Conservation (phyloP, 2,329 filamentous ascomycete genomes). For the Colletotrichum nymphaeae region DNA sequence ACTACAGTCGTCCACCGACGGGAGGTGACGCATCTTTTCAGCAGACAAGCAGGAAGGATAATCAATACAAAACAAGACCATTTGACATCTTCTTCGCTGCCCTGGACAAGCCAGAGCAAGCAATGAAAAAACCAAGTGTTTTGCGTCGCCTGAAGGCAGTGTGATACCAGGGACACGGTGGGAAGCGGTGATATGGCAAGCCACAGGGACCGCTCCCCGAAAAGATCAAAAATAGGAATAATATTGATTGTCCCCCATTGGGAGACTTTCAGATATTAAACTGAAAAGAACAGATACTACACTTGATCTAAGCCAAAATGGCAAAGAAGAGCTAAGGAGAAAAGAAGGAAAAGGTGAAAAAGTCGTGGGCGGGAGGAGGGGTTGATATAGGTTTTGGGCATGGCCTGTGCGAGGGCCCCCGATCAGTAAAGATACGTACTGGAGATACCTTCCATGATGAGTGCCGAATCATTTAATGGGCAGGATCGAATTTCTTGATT, state of each 20-base stretch:
- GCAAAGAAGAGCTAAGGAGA: constrained; percentile 24
- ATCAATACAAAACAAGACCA: too few relatives aligned
- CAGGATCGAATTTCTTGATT: not conserved
- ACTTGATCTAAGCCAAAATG: constrained; percentile 31
- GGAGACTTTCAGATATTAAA: constrained; percentile 26
- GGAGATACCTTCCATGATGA: not conserved
- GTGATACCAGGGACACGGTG: constrained; percentile 33
- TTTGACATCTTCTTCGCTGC: constrained; percentile 15
- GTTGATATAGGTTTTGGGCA: not conserved
- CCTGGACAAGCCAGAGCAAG: constrained; percentile 22
- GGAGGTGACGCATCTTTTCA: not conserved
- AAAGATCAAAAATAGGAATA: constrained; percentile 26
- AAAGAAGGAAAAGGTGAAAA: not conserved
- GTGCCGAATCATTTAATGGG: not conserved
- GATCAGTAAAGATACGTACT: not conserved
- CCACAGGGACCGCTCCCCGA: constrained; percentile 16
- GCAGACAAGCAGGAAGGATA: too few relatives aligned
- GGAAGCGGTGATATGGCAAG: constrained; percentile 19
- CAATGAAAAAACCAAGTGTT: constrained; percentile 14
- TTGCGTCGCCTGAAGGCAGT: constrained; percentile 31
- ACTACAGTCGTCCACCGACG: too few relatives aligned
- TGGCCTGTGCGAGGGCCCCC: constrained; percentile 2
- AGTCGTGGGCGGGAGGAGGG: not conserved
- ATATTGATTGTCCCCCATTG: constrained; percentile 8
- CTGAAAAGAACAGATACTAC: constrained; percentile 34